Evolutionary conservation across 2,329 filamentous ascomycete genomes (phyloP).

Genomic region (Tolypocladium ovalisporum): DNA sequence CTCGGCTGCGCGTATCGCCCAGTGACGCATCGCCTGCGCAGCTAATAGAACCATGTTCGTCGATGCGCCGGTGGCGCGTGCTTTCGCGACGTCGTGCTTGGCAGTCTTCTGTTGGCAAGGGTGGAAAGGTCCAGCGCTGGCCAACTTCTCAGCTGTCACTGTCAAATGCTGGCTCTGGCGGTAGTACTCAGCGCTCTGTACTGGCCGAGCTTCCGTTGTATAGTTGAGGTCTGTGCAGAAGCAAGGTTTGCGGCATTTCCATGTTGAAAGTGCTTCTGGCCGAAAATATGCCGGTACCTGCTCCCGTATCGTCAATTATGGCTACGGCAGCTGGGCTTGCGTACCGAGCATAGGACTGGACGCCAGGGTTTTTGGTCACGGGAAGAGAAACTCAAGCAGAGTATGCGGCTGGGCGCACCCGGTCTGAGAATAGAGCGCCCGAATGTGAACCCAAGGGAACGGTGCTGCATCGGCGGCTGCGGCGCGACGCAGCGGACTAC

Average conservation of each 20-base stretch:
- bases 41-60: neutral
- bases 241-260: neutral
- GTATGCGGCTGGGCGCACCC: neutral
- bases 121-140: neutral
- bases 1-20: neutral
- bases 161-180: neutral
- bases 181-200: neutral
- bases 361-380: neutral
- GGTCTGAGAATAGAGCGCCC: neutral
- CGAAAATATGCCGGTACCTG: neutral
- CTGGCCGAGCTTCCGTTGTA: neutral
- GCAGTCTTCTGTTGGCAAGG: neutral
- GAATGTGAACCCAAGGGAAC: neutral
- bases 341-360: neutral
- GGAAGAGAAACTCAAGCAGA: neutral
- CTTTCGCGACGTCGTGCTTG: neutral
- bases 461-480: neutral
- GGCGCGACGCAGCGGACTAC: neutral
- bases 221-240: neutral
- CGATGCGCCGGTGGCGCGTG: neutral
- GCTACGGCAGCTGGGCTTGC: neutral
- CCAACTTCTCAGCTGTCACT: neutral
- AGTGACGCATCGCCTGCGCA: neutral
- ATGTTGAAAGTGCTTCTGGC: neutral
- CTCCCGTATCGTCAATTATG: neutral